phyloP scores from a whole-genome alignment of 2,329 filamentous ascomycete genomes.

The Chaetomiaceae sp. region DNA sequence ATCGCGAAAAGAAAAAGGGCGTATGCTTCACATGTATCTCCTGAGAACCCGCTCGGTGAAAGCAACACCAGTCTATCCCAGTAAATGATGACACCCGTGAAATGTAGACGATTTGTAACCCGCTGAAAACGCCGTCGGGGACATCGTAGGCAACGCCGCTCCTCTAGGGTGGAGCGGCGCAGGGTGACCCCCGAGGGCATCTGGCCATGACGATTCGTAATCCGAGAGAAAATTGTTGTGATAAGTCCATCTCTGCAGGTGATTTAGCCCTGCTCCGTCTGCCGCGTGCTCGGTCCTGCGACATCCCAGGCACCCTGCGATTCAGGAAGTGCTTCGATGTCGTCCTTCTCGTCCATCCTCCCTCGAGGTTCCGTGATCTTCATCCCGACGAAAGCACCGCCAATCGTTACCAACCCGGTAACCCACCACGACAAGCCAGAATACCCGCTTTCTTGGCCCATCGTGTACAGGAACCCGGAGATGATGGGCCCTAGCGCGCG shows the following conservation, averaged over 20 bases:
- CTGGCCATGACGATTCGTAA: background rate
- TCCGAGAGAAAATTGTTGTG: background rate
- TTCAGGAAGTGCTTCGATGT: constrained; percentile 14
- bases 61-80: constrained; percentile 12
- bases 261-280: background rate
- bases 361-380: constrained; percentile 64
- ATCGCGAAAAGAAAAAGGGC: background rate
- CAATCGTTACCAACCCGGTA: constrained; percentile 68
- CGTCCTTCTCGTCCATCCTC: constrained; percentile 38
- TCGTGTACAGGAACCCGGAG: constrained; percentile 78
- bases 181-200: background rate
- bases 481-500: constrained; percentile 85
- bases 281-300: background rate
- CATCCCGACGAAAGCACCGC: constrained; percentile 70
- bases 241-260: background rate
- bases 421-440: constrained; percentile 94
- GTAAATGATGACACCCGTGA: background rate
- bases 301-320: constrained; percentile 1
- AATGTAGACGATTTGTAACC: background rate
- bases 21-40: constrained; percentile 3
- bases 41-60: constrained; percentile 4
- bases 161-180: constrained; percentile 6
- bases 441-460: constrained; percentile 74
- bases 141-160: background rate
- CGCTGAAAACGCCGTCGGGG: background rate